phyloP scores from a whole-genome alignment of 2,329 filamentous ascomycete genomes.

The Hypoxylon sp. region DNA sequence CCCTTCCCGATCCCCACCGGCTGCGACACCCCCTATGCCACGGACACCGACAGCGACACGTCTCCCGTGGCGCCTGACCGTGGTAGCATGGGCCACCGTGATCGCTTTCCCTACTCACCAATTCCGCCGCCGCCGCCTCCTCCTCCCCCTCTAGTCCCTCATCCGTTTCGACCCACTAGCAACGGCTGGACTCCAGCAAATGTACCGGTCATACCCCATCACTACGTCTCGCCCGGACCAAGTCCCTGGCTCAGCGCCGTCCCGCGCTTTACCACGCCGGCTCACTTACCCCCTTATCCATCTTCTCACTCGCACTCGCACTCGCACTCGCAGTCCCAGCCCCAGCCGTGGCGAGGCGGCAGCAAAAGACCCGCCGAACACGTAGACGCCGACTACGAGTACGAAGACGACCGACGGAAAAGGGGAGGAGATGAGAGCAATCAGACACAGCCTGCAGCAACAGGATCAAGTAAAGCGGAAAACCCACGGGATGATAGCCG shows the following conservation, averaged over 20 bases:
- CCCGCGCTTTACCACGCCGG: conserved; percentile 54
- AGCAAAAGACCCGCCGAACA: conserved; percentile 51
- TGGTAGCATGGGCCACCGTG: conserved; percentile 33
- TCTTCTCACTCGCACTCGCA: conserved; percentile 37
- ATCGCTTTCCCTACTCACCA: conserved; percentile 44
- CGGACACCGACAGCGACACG: conserved; percentile 58
- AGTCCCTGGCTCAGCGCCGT: conserved; percentile 61
- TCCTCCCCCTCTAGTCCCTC: conserved; percentile 8
- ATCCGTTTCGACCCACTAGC: conserved; percentile 38
- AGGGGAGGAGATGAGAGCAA: background rate
- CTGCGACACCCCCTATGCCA: conserved; percentile 57
- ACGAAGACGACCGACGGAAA: conserved; percentile 27
- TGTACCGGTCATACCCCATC: conserved; percentile 30
- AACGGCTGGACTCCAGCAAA: conserved; percentile 51
- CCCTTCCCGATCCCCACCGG: conserved; percentile 45
- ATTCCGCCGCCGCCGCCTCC: conserved; percentile 35
- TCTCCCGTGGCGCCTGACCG: conserved; percentile 46
- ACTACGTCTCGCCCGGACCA: conserved; percentile 47
- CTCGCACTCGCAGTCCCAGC: conserved; percentile 16
- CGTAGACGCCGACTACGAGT: conserved; percentile 45
- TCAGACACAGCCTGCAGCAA: background rate
- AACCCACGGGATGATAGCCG: background rate
- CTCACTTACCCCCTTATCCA: conserved; percentile 41
- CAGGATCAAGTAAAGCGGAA: background rate
- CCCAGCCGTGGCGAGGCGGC: conserved; percentile 34